Conservation (phyloP, 116 monocot genomes). For the Dioscorea cayenensis region DNA sequence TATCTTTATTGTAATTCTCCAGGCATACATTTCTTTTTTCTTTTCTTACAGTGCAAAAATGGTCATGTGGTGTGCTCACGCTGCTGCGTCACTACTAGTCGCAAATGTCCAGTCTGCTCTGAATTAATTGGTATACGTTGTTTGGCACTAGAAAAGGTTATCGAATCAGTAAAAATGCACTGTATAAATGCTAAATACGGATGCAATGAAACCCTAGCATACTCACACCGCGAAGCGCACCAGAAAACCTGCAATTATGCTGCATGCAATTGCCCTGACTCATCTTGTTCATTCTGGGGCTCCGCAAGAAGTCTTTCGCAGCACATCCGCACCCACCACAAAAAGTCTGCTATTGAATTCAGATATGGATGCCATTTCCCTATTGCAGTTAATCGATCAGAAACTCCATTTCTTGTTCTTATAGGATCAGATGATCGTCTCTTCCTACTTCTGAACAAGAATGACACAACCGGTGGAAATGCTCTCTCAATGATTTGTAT, state of each 20-base stretch:
- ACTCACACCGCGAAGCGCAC: conserved; percentile 25
- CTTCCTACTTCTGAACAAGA: conserved; percentile 44
- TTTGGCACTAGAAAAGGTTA: conserved; percentile 59
- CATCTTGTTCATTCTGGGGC: conserved; percentile 37
- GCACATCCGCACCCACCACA: conserved; percentile 32
- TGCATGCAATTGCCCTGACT: conserved; percentile 46
- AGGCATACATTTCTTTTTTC: background rate
- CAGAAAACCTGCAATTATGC: conserved; percentile 40
- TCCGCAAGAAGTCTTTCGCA: conserved; percentile 15
- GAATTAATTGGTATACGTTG: conserved; percentile 29
- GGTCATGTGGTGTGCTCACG: conserved; percentile 65
- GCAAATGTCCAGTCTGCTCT: conserved; percentile 62
- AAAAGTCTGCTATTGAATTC: conserved; percentile 3
- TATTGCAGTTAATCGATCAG: conserved; percentile 8
- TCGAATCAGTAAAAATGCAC: conserved; percentile 46
- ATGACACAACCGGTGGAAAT: conserved; percentile 7
- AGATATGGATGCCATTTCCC: conserved; percentile 9
- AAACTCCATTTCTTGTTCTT: conserved; percentile 25
- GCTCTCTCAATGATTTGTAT: conserved; percentile 41
- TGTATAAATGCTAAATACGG: conserved; percentile 48
- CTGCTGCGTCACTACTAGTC: conserved; percentile 41
- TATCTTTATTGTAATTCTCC: background rate
- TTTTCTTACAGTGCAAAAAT: conserved; percentile 56
- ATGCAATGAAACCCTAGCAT: conserved; percentile 30
- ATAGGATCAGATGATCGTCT: conserved; percentile 24